A percentile compares a stretch with the other conserved stretches of the same genome.
phyloP scores from a whole-genome alignment of 2,329 filamentous ascomycete species.

The Aspergillus latus region DNA sequence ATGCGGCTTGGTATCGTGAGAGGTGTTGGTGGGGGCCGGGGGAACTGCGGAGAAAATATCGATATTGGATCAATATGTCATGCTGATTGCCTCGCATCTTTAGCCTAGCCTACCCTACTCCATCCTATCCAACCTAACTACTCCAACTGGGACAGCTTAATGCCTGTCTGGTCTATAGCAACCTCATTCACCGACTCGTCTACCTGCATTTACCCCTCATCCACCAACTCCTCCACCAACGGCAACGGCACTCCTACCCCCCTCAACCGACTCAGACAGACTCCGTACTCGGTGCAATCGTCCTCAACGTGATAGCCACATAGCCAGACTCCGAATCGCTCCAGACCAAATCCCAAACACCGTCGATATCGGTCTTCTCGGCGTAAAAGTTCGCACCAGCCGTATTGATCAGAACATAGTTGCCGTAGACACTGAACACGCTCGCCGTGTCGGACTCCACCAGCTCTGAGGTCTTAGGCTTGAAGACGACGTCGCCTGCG shows the following conservation, averaged over 20 bases:
- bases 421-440: not conserved
- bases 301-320: constrained; percentile 2
- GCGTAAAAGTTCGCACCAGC: constrained; percentile 6
- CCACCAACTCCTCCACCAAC: too few relatives aligned
- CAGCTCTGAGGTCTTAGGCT: not conserved
- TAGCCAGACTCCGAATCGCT: not conserved
- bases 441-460: not conserved
- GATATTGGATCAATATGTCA: too few relatives aligned
- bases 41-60: too few relatives aligned
- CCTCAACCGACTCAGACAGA: not conserved
- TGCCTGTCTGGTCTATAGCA: too few relatives aligned
- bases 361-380: not conserved
- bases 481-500: not conserved
- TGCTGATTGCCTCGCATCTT: too few relatives aligned
- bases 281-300: constrained; percentile 5
- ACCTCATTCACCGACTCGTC: too few relatives aligned
- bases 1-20: too few relatives aligned
- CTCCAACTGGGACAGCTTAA: too few relatives aligned
- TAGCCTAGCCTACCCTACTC: too few relatives aligned
- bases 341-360: constrained; percentile 2
- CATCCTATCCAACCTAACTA: too few relatives aligned
- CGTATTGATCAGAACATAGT: constrained; percentile 1
- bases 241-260: not conserved
- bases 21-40: too few relatives aligned
- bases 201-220: too few relatives aligned